A percentile compares a stretch with the other conserved stretches of the same genome.
These are phyloP conservation scores for Kodamaea sagamina DNA, from an alignment of 805 yeast species.

Conservation along the genomic window DNA sequence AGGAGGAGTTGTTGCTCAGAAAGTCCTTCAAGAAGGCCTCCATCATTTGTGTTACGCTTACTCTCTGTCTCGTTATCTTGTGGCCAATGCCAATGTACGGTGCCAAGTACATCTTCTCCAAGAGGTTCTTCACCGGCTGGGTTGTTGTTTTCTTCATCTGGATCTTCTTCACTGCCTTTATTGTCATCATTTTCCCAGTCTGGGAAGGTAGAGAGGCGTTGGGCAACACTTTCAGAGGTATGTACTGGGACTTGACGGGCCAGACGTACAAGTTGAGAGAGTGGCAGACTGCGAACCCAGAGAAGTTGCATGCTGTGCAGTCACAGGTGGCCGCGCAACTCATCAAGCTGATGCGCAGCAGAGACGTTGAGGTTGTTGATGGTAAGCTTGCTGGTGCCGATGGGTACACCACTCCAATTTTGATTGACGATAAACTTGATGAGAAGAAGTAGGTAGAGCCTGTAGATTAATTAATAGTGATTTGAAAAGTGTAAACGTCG, in stretches of 20 bases:
- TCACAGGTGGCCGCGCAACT: conserved; percentile 54
- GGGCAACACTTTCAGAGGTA: conserved; percentile 65
- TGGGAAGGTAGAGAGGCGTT: conserved; percentile 74
- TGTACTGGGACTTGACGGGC: conserved; percentile 84
- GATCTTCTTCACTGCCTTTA: conserved; percentile 66
- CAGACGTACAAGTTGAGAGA: conserved; percentile 68
- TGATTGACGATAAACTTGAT: conserved; percentile 16
- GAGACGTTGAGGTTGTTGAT: conserved; percentile 23
- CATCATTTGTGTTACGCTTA: conserved; percentile 58
- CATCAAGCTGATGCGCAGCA: conserved; percentile 19
- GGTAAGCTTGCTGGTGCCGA: conserved; percentile 23
- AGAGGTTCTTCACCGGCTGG: conserved; percentile 86
- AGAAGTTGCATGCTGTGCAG: conserved; percentile 70
- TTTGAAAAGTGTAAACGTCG: too few relatives aligned
- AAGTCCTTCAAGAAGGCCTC: conserved; percentile 65
- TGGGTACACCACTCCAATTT: conserved; percentile 23
- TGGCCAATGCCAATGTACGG: conserved; percentile 99
- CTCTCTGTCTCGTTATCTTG: conserved; percentile 63
- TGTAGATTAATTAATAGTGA: background rate
- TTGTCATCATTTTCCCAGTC: conserved; percentile 69
- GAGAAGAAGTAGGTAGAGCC: conserved; percentile 18
- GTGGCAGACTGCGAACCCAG: conserved; percentile 79
- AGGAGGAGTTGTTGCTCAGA: conserved; percentile 53
- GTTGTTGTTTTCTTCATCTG: conserved; percentile 78
- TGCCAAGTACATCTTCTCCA: conserved; percentile 69